Base-by-base conservation (phyloP, 352 stramenopile species). In the Globisporangium ultimum region DNA sequence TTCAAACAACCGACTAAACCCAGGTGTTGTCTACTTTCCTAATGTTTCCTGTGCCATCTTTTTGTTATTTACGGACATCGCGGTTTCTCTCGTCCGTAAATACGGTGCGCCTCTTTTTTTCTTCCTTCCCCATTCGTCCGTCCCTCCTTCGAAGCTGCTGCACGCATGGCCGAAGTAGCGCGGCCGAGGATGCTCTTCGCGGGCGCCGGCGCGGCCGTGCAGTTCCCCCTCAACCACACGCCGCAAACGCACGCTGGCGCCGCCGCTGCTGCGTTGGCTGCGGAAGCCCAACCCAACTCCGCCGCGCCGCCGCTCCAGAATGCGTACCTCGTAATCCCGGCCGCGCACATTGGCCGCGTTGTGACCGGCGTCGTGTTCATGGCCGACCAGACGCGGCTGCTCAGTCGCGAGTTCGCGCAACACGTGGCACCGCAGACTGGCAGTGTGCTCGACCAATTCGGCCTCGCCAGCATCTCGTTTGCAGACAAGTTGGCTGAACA, bases 401-500 rank as follows among this genome's bases (percentile, higher is more conserved):
- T 70, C 34, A 76, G 60, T 24, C 70, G 64, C 53, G 68, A 68
- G 36, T 72, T 85, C 48, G 24, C 63, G 11, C 41, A 60, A 8
- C n/a, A 43, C 12, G 41, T 6, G 42, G n/a, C 38, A 13, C 8
- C 59, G 22, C 43, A 58, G 38, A 47, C 40, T 3, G 17, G 57
- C 10, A 63, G 48, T 4, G 55, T 60, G 4, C 60, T 61, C 14
- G 67, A 82, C 15, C 56, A 59, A 17, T 89, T 90, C 52, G 73
- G 76, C 0, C 71, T 89, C 41, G 78, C 80, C 18, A 74, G 68
- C 45, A 66, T 89, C 53, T 83, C 81, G 5, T 96, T 94, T 61
- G 87, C 87, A 5, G 87, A 96, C 63, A 93, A 93, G 47, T 66
- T 96, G 50, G 84, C 84, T 3, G 87, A 96, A 57, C 87, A 96